A percentile compares a stretch with the other conserved stretches of the same genome.
phyloP scores from a whole-genome alignment of 1,284 basidiomycete species.

The Melanopsichium pennsylvanicum region DNA sequence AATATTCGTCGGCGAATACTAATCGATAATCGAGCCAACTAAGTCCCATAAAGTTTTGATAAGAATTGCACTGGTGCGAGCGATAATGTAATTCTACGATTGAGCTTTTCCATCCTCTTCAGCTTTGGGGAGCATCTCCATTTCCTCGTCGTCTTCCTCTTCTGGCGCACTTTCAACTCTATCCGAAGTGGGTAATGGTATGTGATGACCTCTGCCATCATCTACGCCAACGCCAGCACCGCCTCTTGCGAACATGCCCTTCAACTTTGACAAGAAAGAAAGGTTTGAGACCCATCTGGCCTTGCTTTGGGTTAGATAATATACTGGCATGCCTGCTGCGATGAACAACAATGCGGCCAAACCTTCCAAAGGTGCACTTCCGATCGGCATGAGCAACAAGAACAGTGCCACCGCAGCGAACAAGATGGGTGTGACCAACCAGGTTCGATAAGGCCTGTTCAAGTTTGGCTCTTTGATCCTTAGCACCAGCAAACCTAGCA shows the following conservation, averaged over 20 bases:
- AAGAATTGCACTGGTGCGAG: no score
- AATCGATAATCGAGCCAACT: no score
- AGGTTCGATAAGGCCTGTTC: slow-evolving; percentile 75
- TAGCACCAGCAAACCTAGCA: slow-evolving; percentile 85
- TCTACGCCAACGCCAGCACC: neutral
- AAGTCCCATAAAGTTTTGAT: no score
- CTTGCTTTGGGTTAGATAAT: slow-evolving; percentile 52
- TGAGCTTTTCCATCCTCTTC: no score
- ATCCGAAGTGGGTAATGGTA: slow-evolving; percentile 19
- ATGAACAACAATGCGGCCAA: slow-evolving; percentile 57
- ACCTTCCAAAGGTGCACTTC: slow-evolving; percentile 84
- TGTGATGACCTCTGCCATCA: slow-evolving; percentile 30
- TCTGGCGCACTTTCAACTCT: neutral
- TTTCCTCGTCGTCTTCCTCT: slow-evolving; percentile 42
- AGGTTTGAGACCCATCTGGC: slow-evolving; percentile 6
- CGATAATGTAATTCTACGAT: no score
- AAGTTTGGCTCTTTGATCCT: slow-evolving; percentile 89
- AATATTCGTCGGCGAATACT: no score
- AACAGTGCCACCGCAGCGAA: slow-evolving; percentile 93
- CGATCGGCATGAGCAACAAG: slow-evolving; percentile 90
- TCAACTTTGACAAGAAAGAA: slow-evolving; percentile 2
- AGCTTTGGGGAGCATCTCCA: slow-evolving; percentile 49
- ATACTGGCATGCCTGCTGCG: slow-evolving; percentile 54
- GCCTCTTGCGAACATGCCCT: slow-evolving; percentile 2
- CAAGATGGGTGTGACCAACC: slow-evolving; percentile 85